Base-by-base conservation (phyloP, 768 basidiomycete species). In the Mrakia hoshinonis region DNA sequence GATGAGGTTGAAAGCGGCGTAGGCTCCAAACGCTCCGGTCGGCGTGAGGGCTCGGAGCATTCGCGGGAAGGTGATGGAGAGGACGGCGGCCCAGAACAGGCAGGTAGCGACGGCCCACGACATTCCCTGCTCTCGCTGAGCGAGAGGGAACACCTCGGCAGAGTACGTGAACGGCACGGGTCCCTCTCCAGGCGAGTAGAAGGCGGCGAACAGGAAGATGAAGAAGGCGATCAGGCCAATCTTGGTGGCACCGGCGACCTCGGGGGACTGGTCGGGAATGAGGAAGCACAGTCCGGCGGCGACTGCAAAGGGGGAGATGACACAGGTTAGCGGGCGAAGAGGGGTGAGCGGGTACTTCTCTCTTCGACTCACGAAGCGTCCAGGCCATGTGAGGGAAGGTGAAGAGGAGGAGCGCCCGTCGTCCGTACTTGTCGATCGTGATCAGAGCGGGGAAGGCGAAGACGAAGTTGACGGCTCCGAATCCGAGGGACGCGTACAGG, bases 91-190 rank as follows among this genome's bases (percentile, higher is more conserved):
- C 71, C 75, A 77, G 69, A 85, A 84, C 86, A 87, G 87, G 2
- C 83, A 81, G 31, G 83, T 81, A 15, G 86, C 83, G 0, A 87
- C 87, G 10, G 88, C 87, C 75, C 85, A 85, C 54, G 84, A 84
- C 88, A 90, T 90, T 52, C 89, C 89, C 81, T 89, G 83, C 75
- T 90, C 89, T 75, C 90, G 83, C 72, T 89, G 85, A 38, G 87
- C 87, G 48, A 94, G 82, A 7, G 91, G 92, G 84, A 90, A 95
- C 15, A 89, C 91, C 79, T 94, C 92, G 3, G 92, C 92, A 4
- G 90, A 92, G 77, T 93, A 94, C 13, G 75, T 75, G 76, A 88
- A 93, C 0, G 92, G 92, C 10, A 93, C 91, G 6, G 92, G 92
- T 0, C 92, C 92, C 81, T 91, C 91, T 73, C 90, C 90, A 1